These are phyloP conservation scores for Geotrichum restrictum DNA, from an alignment of 1,139 yeast species.

Conservation along the genomic window DNA sequence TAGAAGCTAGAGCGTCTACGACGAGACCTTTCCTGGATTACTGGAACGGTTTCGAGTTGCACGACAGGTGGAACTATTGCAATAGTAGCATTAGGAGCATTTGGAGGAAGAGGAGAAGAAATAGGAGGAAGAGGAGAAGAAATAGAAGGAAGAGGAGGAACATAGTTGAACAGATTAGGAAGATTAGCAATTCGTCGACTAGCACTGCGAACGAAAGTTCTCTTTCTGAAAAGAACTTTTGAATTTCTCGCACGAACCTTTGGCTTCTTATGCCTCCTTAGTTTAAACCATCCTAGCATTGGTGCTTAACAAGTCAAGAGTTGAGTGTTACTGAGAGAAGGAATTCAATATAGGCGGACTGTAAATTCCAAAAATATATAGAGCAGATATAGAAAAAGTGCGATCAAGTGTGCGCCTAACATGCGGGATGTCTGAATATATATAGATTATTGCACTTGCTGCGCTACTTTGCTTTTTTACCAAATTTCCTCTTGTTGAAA, in stretches of 20 bases:
- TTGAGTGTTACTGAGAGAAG: too few species aligned
- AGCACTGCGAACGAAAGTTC: constrained; percentile 3
- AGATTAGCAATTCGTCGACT: constrained; percentile 4
- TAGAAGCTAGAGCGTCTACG: not conserved
- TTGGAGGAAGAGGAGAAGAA: not conserved
- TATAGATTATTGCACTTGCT: not conserved
- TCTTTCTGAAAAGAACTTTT: not conserved
- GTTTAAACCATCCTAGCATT: constrained; percentile 4
- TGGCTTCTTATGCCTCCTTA: not conserved
- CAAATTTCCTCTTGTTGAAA: too few species aligned
- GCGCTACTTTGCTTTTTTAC: too few species aligned
- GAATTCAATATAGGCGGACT: not conserved
- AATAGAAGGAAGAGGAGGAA: constrained; percentile 14
- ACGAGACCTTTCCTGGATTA: not conserved
- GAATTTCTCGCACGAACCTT: not conserved
- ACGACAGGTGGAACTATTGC: not conserved
- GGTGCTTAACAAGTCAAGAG: not conserved
- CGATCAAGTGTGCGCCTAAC: not conserved
- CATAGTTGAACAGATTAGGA: constrained; percentile 14
- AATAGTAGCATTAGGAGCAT: too few species aligned
- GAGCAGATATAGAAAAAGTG: too few species aligned
- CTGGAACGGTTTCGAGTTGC: not conserved
- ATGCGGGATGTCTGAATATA: not conserved
- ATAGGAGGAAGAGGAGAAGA: constrained; percentile 10
- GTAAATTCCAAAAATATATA: too few species aligned